Base-by-base conservation (phyloP, 768 basidiomycete species). In the Mycena crocata region DNA sequence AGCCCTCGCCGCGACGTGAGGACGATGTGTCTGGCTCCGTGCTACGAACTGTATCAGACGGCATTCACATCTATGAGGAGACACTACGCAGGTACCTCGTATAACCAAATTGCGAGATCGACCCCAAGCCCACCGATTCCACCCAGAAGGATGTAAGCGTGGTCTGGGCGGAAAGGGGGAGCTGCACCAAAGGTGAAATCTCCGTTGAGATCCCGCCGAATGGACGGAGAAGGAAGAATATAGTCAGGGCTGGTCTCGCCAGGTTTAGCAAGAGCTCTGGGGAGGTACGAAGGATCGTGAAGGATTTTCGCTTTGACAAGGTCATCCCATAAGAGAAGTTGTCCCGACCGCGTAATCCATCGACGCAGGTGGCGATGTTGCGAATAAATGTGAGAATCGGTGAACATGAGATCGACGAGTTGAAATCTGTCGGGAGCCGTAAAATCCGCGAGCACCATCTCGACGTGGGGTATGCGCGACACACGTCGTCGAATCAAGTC, bases 71-170 rank as follows among this genome's bases (percentile, higher is more conserved):
- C 37, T 35, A 31, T 30, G n/a, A 26, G 35, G 40, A 15, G 40
- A 14, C 15, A 21, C 28, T 51, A 28, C 37, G 48, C 32, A 19
- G 39, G 39, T 45, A 66, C 64, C 64, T 66, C 8, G 19, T 59
- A 66, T 32, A 66, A 14, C 64, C 64, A 66, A 50, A 66, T 57
- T 15, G 64, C 64, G 51, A 66, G 64, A 31, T 66, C 64, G 24
- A 66, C 37, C 14, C 64, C 64, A 31, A 66, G 46, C 5, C 57
- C 44, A 9, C 64, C 57, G 39, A 66, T 59, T 12, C 64, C 64
- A 19, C 57, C 64, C 10, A 64, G 49, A 14, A 64, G 56, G 23
- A 64, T n/a, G 39, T 64, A 64, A 13, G 39, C 31, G 26, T 39
- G 55, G 30, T 64, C 63, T n/a, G n/a, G n/a, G n/a, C 46, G 39